Evolutionary conservation across 2,329 filamentous ascomycete species (phyloP), one percentile per base, ranked within the genome.

Genomic region (Epichloe uncinata): DNA sequence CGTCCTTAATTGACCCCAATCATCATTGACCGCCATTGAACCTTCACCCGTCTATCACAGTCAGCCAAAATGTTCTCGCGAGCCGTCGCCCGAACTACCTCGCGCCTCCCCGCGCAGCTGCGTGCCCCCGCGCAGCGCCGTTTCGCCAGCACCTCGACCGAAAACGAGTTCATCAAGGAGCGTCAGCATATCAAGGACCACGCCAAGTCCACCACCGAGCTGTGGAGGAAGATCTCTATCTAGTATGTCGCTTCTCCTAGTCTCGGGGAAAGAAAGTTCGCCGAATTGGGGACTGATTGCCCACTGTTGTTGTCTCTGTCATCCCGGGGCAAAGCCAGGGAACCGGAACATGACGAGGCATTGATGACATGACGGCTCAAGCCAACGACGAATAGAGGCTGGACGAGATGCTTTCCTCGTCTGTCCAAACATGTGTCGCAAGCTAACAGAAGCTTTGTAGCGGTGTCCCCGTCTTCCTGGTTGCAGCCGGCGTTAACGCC

Each of bases 101-200:
- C 81, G 73, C 84, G 82, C 69, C 69, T 79, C 59, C 68, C 73
- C 58, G 72, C 77, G 60, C 79, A 78, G 69, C 67, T 81, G 59
- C 79, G 79, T 63, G 69, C 68, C 56, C 69, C 74, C 55, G 70
- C 73, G 60, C 84, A 87, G 75, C 82, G 85, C 69, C 83, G 84
- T 61, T 77, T 87, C 62, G 83, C 82, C 66, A 82, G 78, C 73
- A 74, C 77, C 61, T 67, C 86, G 61, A 81, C 83, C 68, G 86
- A 95, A 74, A 97, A 95, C 73, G 81, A 82, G 64, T 98, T 97
- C 79, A 84, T 94, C 76, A 83, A 85, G 63, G 93, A 98, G 79
- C 82, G 93, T 67, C 76, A 82, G 67, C 86, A 85, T 63, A 86
- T 95, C 66, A 90, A 94, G 78, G 82, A 88, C 61, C 93, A 98